phyloP scores from a whole-genome alignment of 257 asterid genomes.

The Rhazya stricta region DNA sequence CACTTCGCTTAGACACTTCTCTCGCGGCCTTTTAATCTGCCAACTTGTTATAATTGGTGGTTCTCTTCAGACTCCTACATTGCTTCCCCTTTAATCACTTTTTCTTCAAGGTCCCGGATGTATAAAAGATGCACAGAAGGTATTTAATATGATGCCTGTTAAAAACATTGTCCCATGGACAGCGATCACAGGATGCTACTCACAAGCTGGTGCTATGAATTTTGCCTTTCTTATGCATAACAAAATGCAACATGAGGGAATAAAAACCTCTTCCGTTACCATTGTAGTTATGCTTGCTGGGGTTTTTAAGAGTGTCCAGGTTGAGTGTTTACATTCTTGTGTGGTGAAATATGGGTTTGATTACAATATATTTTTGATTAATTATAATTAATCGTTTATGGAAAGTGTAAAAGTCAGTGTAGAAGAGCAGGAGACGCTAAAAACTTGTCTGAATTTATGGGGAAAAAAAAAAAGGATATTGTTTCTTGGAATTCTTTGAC shows the following conservation, averaged over 20 bases:
- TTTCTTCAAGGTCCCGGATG: constrained; percentile 44
- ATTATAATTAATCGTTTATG: constrained; percentile 61
- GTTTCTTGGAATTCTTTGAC: constrained; percentile 88
- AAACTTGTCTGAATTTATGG: constrained; percentile 48
- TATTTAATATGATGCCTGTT: constrained; percentile 58
- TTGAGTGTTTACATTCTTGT: constrained; percentile 44
- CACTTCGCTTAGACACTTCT: constrained; percentile 45
- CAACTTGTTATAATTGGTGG: constrained; percentile 54
- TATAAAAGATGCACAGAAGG: constrained; percentile 35
- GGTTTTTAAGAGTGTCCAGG: constrained; percentile 35
- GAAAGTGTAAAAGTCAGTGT: constrained; percentile 68
- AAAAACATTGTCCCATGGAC: constrained; percentile 75
- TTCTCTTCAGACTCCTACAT: constrained; percentile 57
- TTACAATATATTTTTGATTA: constrained; percentile 39
- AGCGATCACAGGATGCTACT: constrained; percentile 58
- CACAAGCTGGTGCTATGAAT: constrained; percentile 40
- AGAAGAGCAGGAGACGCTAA: constrained; percentile 49
- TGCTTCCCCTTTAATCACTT: constrained; percentile 55
- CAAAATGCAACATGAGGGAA: constrained; percentile 50
- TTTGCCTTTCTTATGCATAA: constrained; percentile 48
- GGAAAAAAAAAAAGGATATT: constrained; percentile 46
- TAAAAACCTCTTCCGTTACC: constrained; percentile 49
- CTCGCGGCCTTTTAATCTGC: constrained; percentile 58
- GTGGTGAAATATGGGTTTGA: constrained; percentile 41
- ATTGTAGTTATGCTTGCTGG: constrained; percentile 64